Conservation (phyloP, 1,284 basidiomycete genomes). For the Schizophyllum commune region DNA sequence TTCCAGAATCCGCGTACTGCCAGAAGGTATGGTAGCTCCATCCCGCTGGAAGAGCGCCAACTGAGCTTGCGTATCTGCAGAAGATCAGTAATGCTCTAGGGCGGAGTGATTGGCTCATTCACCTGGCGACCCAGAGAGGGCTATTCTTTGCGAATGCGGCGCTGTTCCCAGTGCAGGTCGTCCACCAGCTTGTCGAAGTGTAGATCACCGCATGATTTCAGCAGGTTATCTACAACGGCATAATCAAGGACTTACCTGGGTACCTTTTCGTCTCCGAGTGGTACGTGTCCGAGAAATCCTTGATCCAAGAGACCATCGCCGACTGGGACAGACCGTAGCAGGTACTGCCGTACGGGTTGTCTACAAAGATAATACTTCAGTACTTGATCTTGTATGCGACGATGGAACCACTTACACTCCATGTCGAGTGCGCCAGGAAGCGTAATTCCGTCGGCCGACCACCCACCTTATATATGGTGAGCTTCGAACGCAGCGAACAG, state of each 20-base stretch:
- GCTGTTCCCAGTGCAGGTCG: constrained; percentile 52
- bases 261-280: constrained; percentile 30
- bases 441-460: constrained; percentile 51
- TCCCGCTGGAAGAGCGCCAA: constrained; percentile 49
- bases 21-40: constrained; percentile 53
- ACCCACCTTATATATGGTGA: constrained; percentile 31
- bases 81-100: constrained; percentile 3
- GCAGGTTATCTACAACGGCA: not conserved
- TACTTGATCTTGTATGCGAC: no score
- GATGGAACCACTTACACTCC: constrained; percentile 49
- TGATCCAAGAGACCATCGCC: constrained; percentile 56
- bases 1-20: constrained; percentile 49
- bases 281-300: constrained; percentile 57
- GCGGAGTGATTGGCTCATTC: constrained; percentile 28
- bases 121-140: constrained; percentile 52
- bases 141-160: constrained; percentile 39
- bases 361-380: constrained; percentile 20
- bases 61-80: not conserved
- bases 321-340: constrained; percentile 52
- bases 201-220: constrained; percentile 40
- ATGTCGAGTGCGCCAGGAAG: constrained; percentile 62
- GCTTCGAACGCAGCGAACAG: no score
- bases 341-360: constrained; percentile 37
- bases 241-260: constrained; percentile 18
- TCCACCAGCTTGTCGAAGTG: constrained; percentile 63